phyloP scores from a whole-genome alignment of 208 protist species.

The Acanthamoeba rhysodes region DNA sequence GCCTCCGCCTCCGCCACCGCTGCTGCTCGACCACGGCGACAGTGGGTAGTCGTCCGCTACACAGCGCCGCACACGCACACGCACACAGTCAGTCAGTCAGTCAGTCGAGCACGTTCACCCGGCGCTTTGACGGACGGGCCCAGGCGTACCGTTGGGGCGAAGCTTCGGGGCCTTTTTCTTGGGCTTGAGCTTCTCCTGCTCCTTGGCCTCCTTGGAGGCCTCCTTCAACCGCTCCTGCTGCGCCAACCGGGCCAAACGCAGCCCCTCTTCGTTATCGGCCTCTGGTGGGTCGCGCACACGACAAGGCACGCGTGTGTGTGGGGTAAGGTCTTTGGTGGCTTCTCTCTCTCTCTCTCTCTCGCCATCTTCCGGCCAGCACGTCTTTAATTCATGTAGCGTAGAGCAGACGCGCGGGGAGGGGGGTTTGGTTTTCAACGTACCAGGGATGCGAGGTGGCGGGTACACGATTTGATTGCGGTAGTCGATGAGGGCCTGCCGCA shows the following conservation, averaged over 20 bases:
- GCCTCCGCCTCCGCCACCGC: not conserved
- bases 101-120: not conserved
- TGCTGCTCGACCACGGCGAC: constrained; percentile 50
- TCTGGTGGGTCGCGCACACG: not conserved
- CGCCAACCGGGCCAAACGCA: constrained; percentile 14
- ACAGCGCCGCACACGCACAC: not conserved
- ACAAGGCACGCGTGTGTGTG: no score
- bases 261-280: not conserved
- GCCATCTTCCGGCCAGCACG: no score
- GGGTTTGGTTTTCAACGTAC: not conserved
- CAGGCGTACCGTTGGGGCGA: not conserved
- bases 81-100: not conserved
- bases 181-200: not conserved
- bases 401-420: no score
- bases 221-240: constrained; percentile 41
- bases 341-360: no score
- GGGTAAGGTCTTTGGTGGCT: no score
- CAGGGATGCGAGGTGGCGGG: not conserved
- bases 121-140: no score
- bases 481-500: not conserved
- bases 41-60: not conserved
- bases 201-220: constrained; percentile 14
- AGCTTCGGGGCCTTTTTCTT: not conserved
- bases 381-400: no score
- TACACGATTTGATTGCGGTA: not conserved